These are phyloP conservation scores for Marasmius tenuissimus DNA, from an alignment of 1,284 basidiomycete genomes.

Conservation along the genomic window DNA sequence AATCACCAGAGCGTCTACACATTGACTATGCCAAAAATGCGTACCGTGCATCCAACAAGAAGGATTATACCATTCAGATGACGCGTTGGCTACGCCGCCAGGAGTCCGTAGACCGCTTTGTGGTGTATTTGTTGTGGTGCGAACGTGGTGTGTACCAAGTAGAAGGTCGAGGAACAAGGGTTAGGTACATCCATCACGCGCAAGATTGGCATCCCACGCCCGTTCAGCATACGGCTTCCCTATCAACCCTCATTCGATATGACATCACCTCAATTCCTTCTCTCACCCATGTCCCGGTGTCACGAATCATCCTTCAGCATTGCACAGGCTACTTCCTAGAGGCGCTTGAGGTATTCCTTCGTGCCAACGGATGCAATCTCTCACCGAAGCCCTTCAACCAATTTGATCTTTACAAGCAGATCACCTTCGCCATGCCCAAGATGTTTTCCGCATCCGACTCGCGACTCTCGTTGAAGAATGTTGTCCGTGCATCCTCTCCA, in stretches of 20 bases:
- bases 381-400: not conserved
- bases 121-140: slow-evolving; percentile 19
- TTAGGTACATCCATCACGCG: not conserved
- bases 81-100: slow-evolving; percentile 23
- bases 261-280: too few species aligned
- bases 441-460: not conserved
- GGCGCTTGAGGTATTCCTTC: too few species aligned
- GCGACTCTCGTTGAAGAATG: not conserved
- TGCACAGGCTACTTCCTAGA: too few species aligned
- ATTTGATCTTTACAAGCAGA: not conserved
- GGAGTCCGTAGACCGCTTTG: slow-evolving; percentile 5
- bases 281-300: too few species aligned
- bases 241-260: too few species aligned
- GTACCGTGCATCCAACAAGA: slow-evolving; percentile 23
- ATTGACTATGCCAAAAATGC: slow-evolving; percentile 29
- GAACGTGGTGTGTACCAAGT: not conserved
- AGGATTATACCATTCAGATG: slow-evolving; percentile 32
- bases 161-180: not conserved
- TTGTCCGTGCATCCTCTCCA: not conserved
- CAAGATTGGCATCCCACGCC: too few species aligned
- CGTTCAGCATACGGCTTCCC: too few species aligned
- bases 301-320: too few species aligned
- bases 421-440: not conserved
- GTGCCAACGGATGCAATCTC: not conserved
- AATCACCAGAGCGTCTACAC: slow-evolving; percentile 21